Percentiles rank a stretch among this genome's conserved stretches.
Evolutionary conservation across 768 basidiomycete species (phyloP).

Genomic region (Psilocybe cyanescens): DNA sequence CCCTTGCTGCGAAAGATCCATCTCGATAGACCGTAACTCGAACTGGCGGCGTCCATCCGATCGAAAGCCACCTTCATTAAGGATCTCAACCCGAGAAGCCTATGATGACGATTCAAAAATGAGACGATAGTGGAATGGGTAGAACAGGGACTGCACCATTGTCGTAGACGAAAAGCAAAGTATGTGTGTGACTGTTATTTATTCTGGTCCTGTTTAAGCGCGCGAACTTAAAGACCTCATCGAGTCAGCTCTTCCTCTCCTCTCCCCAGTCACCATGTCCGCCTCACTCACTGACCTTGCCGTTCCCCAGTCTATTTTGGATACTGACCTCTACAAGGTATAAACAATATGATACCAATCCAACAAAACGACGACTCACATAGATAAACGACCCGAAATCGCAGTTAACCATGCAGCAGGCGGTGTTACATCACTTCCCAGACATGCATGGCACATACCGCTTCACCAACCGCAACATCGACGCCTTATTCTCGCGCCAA

Average conservation of each 20-base stretch:
- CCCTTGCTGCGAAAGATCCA: constrained; percentile 76
- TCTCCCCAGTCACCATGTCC: constrained; percentile 30
- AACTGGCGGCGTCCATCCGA: constrained; percentile 93
- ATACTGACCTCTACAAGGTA: constrained; percentile 96
- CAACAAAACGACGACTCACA: neutral
- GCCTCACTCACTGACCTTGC: constrained; percentile 30
- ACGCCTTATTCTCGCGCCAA: constrained; percentile 65
- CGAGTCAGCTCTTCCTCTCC: neutral
- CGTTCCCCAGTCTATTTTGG: constrained; percentile 68
- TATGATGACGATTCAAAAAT: constrained; percentile 19
- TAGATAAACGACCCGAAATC: neutral
- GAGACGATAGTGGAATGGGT: neutral
- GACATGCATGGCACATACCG: constrained; percentile 69
- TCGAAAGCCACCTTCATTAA: constrained; percentile 86
- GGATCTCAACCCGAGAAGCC: constrained; percentile 68
- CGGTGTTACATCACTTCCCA: constrained; percentile 80
- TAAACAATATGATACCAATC: neutral
- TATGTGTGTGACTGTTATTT: constrained; percentile 20
- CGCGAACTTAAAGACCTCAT: neutral
- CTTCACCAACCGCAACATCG: constrained; percentile 78
- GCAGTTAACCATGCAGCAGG: constrained; percentile 96
- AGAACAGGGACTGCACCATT: constrained; percentile 23
- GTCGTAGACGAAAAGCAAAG: constrained; percentile 15
- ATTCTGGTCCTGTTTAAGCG: neutral
- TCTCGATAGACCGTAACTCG: constrained; percentile 82